phyloP scores from a whole-genome alignment of 108 stramenopile genomes.

The Mediolabrus comicus region DNA sequence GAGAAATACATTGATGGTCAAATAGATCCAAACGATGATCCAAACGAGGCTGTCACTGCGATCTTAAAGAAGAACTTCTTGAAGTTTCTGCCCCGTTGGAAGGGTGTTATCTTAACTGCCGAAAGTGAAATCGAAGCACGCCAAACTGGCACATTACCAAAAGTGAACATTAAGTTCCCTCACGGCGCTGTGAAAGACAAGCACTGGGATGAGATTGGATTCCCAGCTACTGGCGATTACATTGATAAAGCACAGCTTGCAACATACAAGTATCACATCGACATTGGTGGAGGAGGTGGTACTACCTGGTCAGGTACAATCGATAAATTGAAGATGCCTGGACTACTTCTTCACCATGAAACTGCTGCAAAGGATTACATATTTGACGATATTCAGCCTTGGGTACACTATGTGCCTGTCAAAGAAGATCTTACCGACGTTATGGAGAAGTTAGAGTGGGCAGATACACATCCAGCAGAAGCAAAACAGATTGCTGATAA shows the following conservation, averaged over 20 bases:
- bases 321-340: constrained; percentile 12
- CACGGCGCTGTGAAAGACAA: background rate
- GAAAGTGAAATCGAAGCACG: background rate
- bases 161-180: background rate
- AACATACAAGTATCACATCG: constrained; percentile 31
- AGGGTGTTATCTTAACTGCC: background rate
- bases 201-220: background rate
- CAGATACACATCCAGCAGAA: constrained; percentile 7
- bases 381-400: constrained; percentile 7
- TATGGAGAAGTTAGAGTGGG: constrained; percentile 21
- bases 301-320: constrained; percentile 6
- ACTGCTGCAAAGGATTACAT: constrained; percentile 14
- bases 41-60: background rate
- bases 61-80: background rate
- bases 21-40: background rate
- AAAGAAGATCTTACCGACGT: background rate
- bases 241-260: background rate
- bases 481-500: constrained; percentile 2
- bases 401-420: constrained; percentile 18
- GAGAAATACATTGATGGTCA: background rate
- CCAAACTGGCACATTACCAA: background rate
- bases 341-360: constrained; percentile 15
- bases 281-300: constrained; percentile 35
- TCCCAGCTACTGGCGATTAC: background rate
- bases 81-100: background rate